phyloP scores from a whole-genome alignment of 2,329 filamentous ascomycete genomes.

The Colletotrichum noveboracense region DNA sequence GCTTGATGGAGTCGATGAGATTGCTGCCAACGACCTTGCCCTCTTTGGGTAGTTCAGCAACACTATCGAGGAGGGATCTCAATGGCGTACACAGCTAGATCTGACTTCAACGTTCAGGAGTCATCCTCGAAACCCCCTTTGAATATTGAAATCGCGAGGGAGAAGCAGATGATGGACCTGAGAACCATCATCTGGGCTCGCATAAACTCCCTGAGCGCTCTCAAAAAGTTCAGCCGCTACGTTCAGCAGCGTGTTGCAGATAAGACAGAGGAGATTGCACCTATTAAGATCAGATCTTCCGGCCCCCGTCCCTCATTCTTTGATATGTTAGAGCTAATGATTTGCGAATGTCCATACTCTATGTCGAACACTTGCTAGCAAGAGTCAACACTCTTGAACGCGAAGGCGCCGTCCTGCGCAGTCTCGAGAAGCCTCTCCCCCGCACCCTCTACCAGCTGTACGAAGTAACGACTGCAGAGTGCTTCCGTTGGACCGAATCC shows the following conservation, averaged over 20 bases:
- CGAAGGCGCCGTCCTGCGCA: slow-evolving; percentile 35
- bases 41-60: slow-evolving; percentile 19
- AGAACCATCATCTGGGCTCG: slow-evolving; percentile 30
- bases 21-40: slow-evolving; percentile 17
- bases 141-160: slow-evolving; percentile 26
- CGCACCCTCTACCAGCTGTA: slow-evolving; percentile 30
- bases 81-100: neutral
- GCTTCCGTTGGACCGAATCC: slow-evolving; percentile 25
- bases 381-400: slow-evolving; percentile 34
- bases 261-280: slow-evolving; percentile 32
- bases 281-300: slow-evolving; percentile 28
- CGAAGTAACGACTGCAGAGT: slow-evolving; percentile 27
- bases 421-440: slow-evolving; percentile 28
- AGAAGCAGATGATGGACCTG: slow-evolving; percentile 32
- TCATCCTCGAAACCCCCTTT: neutral
- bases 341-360: slow-evolving; percentile 33
- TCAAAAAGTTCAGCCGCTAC: slow-evolving; percentile 31
- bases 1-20: slow-evolving; percentile 38
- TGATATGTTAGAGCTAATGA: neutral
- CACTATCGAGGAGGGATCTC: no score
- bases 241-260: slow-evolving; percentile 33
- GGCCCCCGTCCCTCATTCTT: neutral
- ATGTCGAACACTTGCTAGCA: slow-evolving; percentile 38
- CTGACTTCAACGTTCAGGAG: slow-evolving; percentile 10
- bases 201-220: slow-evolving; percentile 26